These are phyloP conservation scores for Neurospora sp. DNA, from an alignment of 495 filamentous ascomycete genomes.

Conservation along the genomic window DNA sequence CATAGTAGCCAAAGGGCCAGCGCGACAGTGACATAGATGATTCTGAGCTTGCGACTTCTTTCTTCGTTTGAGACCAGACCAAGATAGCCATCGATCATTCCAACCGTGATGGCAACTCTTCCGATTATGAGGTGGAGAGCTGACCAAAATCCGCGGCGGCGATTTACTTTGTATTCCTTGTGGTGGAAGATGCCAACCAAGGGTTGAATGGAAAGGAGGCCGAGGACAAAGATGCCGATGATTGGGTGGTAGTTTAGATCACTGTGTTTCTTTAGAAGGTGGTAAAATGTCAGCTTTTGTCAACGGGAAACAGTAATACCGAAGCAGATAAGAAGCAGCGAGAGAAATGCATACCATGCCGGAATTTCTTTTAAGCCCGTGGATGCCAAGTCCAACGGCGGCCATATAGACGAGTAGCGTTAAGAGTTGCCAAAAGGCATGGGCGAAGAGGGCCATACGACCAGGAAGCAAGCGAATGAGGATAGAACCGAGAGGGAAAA, in stretches of 20 bases:
- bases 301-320: no score
- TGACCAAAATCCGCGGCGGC: slow-evolving; percentile 39
- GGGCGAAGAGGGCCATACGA: slow-evolving; percentile 26
- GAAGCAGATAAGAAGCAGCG: neutral
- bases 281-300: neutral
- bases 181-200: slow-evolving; percentile 56
- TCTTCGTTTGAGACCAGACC: no score
- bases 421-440: slow-evolving; percentile 47
- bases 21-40: neutral
- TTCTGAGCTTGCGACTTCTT: no score
- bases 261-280: no score
- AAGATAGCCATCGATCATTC: slow-evolving; percentile 55
- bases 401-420: slow-evolving; percentile 39
- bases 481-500: slow-evolving; percentile 48
- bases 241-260: slow-evolving; percentile 29
- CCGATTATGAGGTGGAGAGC: slow-evolving; percentile 57
- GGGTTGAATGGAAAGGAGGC: slow-evolving; percentile 47
- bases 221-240: slow-evolving; percentile 51
- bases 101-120: slow-evolving; percentile 45
- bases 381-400: slow-evolving; percentile 52
- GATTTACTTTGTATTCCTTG: slow-evolving; percentile 32
- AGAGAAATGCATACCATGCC: slow-evolving; percentile 5
- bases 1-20: neutral
- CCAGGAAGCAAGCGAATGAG: slow-evolving; percentile 40
- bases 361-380: neutral